A percentile compares a stretch with the other conserved stretches of the same genome.
Conservation (phyloP, 371 early-diverging fungal genomes). For the Parasitella parasitica region DNA sequence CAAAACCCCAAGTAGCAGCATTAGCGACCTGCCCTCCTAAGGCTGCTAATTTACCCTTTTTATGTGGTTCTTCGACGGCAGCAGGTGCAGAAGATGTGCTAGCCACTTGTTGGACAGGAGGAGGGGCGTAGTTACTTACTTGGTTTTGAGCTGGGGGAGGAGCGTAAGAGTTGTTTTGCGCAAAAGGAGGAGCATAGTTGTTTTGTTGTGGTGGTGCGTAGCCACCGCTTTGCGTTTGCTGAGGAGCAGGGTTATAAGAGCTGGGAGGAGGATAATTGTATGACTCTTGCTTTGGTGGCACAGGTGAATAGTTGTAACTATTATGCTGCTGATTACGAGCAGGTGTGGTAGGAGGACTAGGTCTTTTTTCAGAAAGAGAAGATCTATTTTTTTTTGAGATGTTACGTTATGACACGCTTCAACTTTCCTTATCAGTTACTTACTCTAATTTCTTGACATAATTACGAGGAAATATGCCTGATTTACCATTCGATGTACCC, state of each 20-base stretch:
- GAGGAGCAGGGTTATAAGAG: slow-evolving; percentile 31
- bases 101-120: slow-evolving; percentile 11
- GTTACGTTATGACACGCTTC: too few species aligned
- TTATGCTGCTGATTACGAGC: slow-evolving; percentile 5
- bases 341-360: slow-evolving; percentile 7
- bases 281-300: slow-evolving; percentile 13
- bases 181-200: slow-evolving; percentile 23
- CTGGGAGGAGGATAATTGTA: slow-evolving; percentile 33
- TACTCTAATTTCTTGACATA: slow-evolving; percentile 59
- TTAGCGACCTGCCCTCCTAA: slow-evolving; percentile 31
- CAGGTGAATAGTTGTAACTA: slow-evolving; percentile 12
- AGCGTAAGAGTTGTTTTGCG: slow-evolving; percentile 6
- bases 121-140: slow-evolving; percentile 5
- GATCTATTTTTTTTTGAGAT: background rate
- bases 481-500: slow-evolving; percentile 60
- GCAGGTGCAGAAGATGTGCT: slow-evolving; percentile 10
- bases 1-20: slow-evolving; percentile 48
- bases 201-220: slow-evolving; percentile 3
- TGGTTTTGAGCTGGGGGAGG: slow-evolving; percentile 14
- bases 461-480: slow-evolving; percentile 81
- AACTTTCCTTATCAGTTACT: background rate
- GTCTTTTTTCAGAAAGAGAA: slow-evolving; percentile 3
- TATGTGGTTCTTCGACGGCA: slow-evolving; percentile 12
- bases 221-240: background rate
- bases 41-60: slow-evolving; percentile 19